phyloP scores from a whole-genome alignment of 495 filamentous ascomycete genomes.

The Rhizodiscina lignyota region DNA sequence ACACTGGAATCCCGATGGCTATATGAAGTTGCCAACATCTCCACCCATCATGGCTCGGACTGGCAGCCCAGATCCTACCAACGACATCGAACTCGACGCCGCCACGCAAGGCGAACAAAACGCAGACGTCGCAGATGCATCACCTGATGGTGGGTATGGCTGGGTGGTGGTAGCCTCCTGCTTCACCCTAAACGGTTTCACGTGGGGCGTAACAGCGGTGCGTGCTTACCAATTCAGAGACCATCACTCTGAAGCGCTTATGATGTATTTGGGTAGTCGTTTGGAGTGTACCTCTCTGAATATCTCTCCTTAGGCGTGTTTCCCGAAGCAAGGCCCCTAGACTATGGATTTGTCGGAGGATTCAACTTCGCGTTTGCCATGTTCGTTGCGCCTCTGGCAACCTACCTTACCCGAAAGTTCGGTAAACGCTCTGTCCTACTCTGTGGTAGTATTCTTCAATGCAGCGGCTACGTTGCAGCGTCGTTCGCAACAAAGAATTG shows the following conservation, averaged over 20 bases:
- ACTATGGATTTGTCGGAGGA: constrained; percentile 60
- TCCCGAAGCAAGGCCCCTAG: constrained; percentile 36
- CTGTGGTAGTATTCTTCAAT: constrained; percentile 42
- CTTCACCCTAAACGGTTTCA: constrained; percentile 40
- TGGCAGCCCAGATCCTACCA: too few species aligned
- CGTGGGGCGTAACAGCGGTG: constrained; percentile 43
- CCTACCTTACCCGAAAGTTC: constrained; percentile 32
- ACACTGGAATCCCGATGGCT: too few species aligned
- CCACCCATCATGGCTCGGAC: too few species aligned
- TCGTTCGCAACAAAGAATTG: constrained; percentile 53
- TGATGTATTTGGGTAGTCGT: constrained; percentile 29
- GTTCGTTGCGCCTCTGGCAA: constrained; percentile 47
- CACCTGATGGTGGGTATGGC: constrained; percentile 45
- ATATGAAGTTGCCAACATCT: too few species aligned
- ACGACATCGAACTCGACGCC: too few species aligned
- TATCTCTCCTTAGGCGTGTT: constrained; percentile 46
- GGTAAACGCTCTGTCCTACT: constrained; percentile 41
- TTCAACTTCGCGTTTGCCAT: constrained; percentile 49
- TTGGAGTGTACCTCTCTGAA: constrained; percentile 55
- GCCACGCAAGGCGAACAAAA: too few species aligned
- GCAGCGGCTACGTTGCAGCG: constrained; percentile 41
- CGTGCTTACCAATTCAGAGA: constrained; percentile 4
- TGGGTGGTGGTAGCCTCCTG: constrained; percentile 38
- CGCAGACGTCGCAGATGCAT: too few species aligned
- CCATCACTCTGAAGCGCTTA: not conserved